Conservation (phyloP, 2,329 filamentous ascomycete species). For the Botrytis fragariae region DNA sequence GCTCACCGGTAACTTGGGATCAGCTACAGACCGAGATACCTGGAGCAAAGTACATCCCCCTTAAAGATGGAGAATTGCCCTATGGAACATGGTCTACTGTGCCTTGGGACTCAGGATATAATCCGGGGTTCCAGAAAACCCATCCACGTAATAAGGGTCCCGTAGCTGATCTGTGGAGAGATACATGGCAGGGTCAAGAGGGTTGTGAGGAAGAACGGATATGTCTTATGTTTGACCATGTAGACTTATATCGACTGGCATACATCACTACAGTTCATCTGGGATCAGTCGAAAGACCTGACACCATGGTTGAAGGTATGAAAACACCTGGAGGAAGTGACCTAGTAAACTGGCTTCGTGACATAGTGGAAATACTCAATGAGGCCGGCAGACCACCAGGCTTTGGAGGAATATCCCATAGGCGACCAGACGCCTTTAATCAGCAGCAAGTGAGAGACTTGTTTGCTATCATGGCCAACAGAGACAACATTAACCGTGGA, state of each 20-base stretch:
- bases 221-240: neutral
- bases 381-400: neutral
- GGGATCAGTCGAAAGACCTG: neutral
- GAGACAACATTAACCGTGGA: neutral
- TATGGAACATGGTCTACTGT: neutral
- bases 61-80: neutral
- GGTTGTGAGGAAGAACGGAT: neutral
- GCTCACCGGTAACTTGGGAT: neutral
- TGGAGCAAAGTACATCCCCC: neutral
- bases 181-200: neutral
- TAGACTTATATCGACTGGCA: constrained; percentile 3
- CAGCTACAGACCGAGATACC: neutral
- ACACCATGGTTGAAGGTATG: too few species aligned
- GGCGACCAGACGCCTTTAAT: neutral
- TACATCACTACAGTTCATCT: neutral
- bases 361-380: neutral
- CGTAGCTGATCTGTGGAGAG: neutral
- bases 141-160: neutral
- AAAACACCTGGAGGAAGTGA: too few species aligned
- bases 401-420: neutral
- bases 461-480: neutral
- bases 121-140: neutral
- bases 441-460: neutral
- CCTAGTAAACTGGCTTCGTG: neutral
- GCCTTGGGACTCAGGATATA: neutral